phyloP scores from a whole-genome alignment of 2,329 filamentous ascomycete species.

The Apiospora pterosperma region DNA sequence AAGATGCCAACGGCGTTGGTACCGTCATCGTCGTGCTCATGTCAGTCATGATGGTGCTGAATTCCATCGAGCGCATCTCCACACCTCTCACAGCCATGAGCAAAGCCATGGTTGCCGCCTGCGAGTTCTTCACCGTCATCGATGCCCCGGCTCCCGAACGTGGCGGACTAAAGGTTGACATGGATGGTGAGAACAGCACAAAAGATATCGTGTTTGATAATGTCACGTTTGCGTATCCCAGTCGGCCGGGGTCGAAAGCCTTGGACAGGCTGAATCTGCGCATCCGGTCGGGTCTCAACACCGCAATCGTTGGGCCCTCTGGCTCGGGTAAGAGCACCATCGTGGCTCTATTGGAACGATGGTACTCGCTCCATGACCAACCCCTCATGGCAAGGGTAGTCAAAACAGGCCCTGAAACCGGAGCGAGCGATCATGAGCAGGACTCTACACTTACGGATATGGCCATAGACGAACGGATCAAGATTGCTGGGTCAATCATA shows the following conservation, averaged over 20 bases:
- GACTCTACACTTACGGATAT: constrained; percentile 17
- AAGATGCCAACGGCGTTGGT: constrained; percentile 42
- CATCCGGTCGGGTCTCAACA: constrained; percentile 44
- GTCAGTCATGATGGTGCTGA: constrained; percentile 52
- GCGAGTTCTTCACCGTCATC: constrained; percentile 50
- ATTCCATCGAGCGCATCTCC: constrained; percentile 51
- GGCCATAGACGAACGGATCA: constrained; percentile 17
- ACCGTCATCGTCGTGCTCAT: constrained; percentile 52
- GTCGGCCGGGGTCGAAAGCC: constrained; percentile 36
- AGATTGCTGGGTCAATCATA: constrained; percentile 41
- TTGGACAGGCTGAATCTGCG: constrained; percentile 40
- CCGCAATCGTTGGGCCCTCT: constrained; percentile 52
- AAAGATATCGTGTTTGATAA: constrained; percentile 50
- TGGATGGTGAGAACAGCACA: constrained; percentile 50
- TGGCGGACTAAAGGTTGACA: constrained; percentile 38
- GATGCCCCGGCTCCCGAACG: constrained; percentile 36
- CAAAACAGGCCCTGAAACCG: constrained; percentile 44
- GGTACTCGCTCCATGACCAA: constrained; percentile 54
- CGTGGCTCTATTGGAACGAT: constrained; percentile 47
- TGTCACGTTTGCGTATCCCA: constrained; percentile 61
- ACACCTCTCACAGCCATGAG: constrained; percentile 51
- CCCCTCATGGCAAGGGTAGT: constrained; percentile 48
- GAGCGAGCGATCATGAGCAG: constrained; percentile 21
- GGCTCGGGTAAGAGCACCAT: constrained; percentile 62
- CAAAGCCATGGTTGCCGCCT: constrained; percentile 51